A percentile compares a stretch with the other conserved stretches of the same genome.
These are phyloP conservation scores for Suillus discolor DNA, from an alignment of 768 basidiomycete species.

Conservation along the genomic window DNA sequence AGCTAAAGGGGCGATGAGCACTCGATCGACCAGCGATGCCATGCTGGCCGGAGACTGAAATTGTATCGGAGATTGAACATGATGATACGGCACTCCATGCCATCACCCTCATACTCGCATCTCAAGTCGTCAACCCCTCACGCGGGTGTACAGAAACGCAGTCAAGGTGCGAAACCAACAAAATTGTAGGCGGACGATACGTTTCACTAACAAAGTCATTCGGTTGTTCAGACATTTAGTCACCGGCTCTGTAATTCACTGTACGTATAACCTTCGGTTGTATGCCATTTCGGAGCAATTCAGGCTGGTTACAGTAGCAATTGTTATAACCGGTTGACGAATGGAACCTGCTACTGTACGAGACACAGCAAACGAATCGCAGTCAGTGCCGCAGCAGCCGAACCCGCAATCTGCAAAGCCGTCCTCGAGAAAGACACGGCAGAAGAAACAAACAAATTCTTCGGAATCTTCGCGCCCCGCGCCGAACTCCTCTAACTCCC, in stretches of 20 bases:
- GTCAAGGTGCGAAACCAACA: not conserved
- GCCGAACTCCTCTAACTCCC: slow-evolving; percentile 24
- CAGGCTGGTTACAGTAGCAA: slow-evolving; percentile 11
- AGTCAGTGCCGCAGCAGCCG: slow-evolving; percentile 42
- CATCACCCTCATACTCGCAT: slow-evolving; percentile 17
- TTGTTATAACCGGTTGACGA: slow-evolving; percentile 31
- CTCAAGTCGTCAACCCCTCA: slow-evolving; percentile 11
- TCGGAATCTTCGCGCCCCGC: slow-evolving; percentile 21
- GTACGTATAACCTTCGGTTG: not conserved
- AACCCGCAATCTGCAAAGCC: slow-evolving; percentile 34
- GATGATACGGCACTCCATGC: slow-evolving; percentile 31
- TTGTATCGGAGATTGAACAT: slow-evolving; percentile 18
- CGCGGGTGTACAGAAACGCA: not conserved
- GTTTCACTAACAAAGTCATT: not conserved
- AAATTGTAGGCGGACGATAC: not conserved
- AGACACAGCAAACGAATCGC: slow-evolving; percentile 42
- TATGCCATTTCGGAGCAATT: slow-evolving; percentile 28
- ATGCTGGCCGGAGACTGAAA: slow-evolving; percentile 3
- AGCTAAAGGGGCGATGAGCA: not conserved
- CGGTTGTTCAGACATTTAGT: not conserved
- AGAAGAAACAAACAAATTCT: slow-evolving; percentile 46
- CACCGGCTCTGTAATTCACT: not conserved
- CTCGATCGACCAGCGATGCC: not conserved
- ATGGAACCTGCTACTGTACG: slow-evolving; percentile 53
- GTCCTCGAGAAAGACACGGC: slow-evolving; percentile 53